Conservation (phyloP, 2,329 filamentous ascomycete genomes). For the Grosmannia clavigera region DNA sequence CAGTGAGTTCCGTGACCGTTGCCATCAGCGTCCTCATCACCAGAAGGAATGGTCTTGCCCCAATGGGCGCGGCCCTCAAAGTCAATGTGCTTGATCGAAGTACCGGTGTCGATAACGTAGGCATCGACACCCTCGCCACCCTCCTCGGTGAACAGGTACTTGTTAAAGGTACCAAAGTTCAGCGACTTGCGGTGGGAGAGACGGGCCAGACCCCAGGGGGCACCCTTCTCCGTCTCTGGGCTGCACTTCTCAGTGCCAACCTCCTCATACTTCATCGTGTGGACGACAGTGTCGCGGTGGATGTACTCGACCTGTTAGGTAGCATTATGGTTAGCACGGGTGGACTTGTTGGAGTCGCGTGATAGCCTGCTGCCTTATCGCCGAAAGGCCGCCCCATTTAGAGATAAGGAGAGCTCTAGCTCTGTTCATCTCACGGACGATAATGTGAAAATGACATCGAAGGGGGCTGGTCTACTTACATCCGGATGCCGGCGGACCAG, state of each 20-base stretch:
- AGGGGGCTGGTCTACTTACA: constrained; percentile 51
- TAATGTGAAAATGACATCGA: not conserved
- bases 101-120: constrained; percentile 97
- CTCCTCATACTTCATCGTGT: constrained; percentile 51
- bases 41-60: constrained; percentile 88
- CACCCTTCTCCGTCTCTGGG: constrained; percentile 70
- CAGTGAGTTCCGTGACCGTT: constrained; percentile 99
- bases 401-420: constrained; percentile 2
- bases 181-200: constrained; percentile 87
- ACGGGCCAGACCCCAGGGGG: constrained; percentile 97
- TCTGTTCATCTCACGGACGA: too few species aligned
- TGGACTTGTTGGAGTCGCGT: constrained; percentile 1
- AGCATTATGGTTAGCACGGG: not conserved
- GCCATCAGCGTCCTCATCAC: constrained; percentile 80
- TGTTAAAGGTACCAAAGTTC: constrained; percentile 90
- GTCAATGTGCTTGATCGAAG: constrained; percentile 87
- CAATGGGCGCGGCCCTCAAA: constrained; percentile 92
- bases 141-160: constrained; percentile 84
- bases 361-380: constrained; percentile 2
- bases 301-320: constrained; percentile 75
- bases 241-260: constrained; percentile 25
- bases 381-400: constrained; percentile 5
- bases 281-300: constrained; percentile 87
- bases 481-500: constrained; percentile 89
- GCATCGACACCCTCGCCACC: constrained; percentile 97